Evolutionary conservation across 495 filamentous ascomycete genomes (phyloP).

Genomic region (Lasiosphaeria hispida): DNA sequence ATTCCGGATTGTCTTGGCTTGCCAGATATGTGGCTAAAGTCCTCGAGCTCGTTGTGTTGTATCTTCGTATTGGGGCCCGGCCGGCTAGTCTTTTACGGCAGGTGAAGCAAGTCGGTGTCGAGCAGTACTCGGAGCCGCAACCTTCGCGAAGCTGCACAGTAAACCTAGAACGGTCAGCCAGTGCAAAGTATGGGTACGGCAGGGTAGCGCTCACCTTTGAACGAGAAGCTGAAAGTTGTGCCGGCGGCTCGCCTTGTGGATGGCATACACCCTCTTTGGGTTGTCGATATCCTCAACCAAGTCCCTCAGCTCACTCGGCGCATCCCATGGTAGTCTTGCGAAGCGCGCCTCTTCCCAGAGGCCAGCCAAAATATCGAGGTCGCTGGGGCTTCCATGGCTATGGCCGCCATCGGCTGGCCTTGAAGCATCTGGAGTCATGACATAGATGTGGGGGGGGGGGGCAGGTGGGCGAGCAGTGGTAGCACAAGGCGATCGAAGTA

Average conservation of each 20-base stretch:
- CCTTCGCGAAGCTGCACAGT: conserved; percentile 81
- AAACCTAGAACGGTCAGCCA: conserved; percentile 55
- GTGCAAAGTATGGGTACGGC: not conserved
- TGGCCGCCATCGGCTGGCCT: conserved; percentile 35
- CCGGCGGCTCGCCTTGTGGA: conserved; percentile 50
- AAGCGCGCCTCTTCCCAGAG: conserved; percentile 54
- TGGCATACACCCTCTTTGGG: conserved; percentile 50
- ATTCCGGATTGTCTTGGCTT: conserved; percentile 73
- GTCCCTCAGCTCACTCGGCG: conserved; percentile 49
- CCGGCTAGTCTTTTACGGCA: conserved; percentile 63
- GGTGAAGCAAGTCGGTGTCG: conserved; percentile 76
- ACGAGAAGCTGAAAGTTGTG: conserved; percentile 55
- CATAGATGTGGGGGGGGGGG: conserved; percentile 32
- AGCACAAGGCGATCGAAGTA: not conserved
- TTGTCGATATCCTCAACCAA: conserved; percentile 51
- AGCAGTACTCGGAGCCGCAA: conserved; percentile 67
- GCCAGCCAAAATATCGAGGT: conserved; percentile 42
- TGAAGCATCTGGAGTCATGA: conserved; percentile 52
- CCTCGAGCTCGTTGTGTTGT: conserved; percentile 66
- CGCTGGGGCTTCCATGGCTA: conserved; percentile 20
- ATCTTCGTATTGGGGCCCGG: conserved; percentile 68
- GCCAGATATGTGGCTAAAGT: conserved; percentile 77
- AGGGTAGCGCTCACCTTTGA: conserved; percentile 42
- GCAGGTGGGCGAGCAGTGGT: not conserved
- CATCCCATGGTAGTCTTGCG: conserved; percentile 49